Evolutionary conservation across 768 basidiomycete species (phyloP).

Genomic region (Boletus eberwhitei): DNA sequence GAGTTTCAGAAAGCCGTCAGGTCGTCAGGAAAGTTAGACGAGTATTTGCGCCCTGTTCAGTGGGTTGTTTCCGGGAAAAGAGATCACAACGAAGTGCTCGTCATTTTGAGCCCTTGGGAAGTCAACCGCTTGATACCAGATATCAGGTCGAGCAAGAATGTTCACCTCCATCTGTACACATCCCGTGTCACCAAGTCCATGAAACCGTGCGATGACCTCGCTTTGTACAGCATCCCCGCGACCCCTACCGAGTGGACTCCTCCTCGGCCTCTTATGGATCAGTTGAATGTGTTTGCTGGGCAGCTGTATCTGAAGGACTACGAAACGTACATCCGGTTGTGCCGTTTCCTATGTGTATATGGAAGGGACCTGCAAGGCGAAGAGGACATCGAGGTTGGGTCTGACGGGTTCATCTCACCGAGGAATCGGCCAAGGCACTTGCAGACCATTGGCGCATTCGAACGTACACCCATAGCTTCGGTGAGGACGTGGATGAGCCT

Average conservation of each 20-base stretch:
- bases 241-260: neutral
- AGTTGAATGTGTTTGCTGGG: neutral
- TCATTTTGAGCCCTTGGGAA: constrained; percentile 42
- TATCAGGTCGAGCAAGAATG: constrained; percentile 31
- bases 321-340: neutral
- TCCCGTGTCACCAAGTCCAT: constrained; percentile 35
- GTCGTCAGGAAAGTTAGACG: neutral
- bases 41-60: constrained; percentile 28
- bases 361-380: constrained; percentile 11
- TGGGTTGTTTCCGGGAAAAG: constrained; percentile 24
- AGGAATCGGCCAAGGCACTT: constrained; percentile 9
- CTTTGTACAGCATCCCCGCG: constrained; percentile 8
- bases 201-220: constrained; percentile 36
- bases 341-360: constrained; percentile 3
- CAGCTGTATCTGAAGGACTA: neutral
- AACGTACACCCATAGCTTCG: constrained; percentile 34
- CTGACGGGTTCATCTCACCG: constrained; percentile 23
- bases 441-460: constrained; percentile 25
- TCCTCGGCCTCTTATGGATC: neutral
- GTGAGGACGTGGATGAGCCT: constrained; percentile 20
- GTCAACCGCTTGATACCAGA: constrained; percentile 35
- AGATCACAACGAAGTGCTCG: neutral
- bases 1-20: constrained; percentile 18
- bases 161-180: constrained; percentile 42
- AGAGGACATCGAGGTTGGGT: constrained; percentile 1